These are phyloP conservation scores for Zygoascus biomembranicola DNA, from an alignment of 805 yeast genomes.

Conservation along the genomic window DNA sequence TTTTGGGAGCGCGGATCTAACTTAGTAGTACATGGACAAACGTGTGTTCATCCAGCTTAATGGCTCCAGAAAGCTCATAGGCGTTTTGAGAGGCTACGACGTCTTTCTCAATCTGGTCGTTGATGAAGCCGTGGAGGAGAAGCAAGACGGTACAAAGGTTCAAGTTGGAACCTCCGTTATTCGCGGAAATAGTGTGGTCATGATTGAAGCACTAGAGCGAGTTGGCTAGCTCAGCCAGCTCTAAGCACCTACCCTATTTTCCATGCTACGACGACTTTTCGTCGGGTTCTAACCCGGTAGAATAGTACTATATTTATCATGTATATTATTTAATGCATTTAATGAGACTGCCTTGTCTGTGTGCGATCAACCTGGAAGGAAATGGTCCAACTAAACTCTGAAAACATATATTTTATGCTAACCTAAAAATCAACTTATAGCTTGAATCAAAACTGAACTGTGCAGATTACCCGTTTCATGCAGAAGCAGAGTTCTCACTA, in stretches of 20 bases:
- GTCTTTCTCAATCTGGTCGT: constrained; percentile 63
- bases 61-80: constrained; percentile 71
- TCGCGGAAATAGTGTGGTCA: constrained; percentile 70
- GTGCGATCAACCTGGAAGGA: no score
- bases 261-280: neutral
- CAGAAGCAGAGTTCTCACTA: neutral
- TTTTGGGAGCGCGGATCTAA: neutral
- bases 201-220: constrained; percentile 46
- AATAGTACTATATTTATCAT: neutral
- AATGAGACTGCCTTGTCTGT: neutral
- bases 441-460: neutral
- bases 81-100: constrained; percentile 80
- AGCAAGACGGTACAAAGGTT: constrained; percentile 39
- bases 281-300: neutral
- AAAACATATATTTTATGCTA: neutral
- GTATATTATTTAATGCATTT: neutral
- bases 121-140: constrained; percentile 62
- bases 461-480: neutral
- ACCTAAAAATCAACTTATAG: neutral
- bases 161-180: constrained; percentile 64
- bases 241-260: neutral
- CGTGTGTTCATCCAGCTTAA: constrained; percentile 65
- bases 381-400: neutral
- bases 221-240: constrained; percentile 2
- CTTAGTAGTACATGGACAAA: constrained; percentile 67